A percentile compares a stretch with the other conserved stretches of the same genome.
Conservation (phyloP, 202 grass and related monocot species). For the Digitaria exilis region DNA sequence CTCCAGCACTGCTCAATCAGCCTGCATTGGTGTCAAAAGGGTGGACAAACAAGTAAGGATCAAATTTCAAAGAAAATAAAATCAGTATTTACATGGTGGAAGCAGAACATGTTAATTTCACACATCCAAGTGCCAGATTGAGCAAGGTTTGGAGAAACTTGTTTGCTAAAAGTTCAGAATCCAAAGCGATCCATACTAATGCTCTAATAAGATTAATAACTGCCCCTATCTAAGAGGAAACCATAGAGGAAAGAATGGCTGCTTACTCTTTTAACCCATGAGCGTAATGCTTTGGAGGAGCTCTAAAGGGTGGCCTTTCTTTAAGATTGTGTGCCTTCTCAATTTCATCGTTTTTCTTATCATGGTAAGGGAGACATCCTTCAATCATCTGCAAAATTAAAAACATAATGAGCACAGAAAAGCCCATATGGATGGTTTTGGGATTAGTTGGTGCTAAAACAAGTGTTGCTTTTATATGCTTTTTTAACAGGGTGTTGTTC, state of each 20-base stretch:
- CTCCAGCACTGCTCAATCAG: slow-evolving; percentile 97
- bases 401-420: slow-evolving; percentile 25
- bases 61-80: slow-evolving; percentile 19
- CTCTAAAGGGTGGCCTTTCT: slow-evolving; percentile 89
- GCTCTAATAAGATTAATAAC: not conserved
- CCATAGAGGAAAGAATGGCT: not conserved
- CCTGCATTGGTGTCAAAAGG: slow-evolving; percentile 44
- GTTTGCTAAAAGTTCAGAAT: not conserved
- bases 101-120: slow-evolving; percentile 5
- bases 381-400: slow-evolving; percentile 88
- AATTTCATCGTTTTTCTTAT: slow-evolving; percentile 76
- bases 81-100: not conserved
- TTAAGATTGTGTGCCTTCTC: slow-evolving; percentile 71
- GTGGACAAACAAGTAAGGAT: slow-evolving; percentile 22
- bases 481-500: no score
- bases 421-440: not conserved
- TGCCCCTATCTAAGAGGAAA: slow-evolving; percentile 2
- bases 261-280: slow-evolving; percentile 81
- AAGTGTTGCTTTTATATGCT: not conserved
- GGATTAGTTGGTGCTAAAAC: slow-evolving; percentile 19
- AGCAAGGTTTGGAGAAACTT: not conserved
- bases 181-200: slow-evolving; percentile 7
- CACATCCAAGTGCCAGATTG: no score
- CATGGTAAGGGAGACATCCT: slow-evolving; percentile 74
- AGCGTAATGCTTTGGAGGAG: slow-evolving; percentile 68